A percentile compares a stretch with the other conserved stretches of the same genome.
These are phyloP conservation scores for Albifimbria verrucaria DNA, from an alignment of 2,329 filamentous ascomycete species.

Conservation along the genomic window DNA sequence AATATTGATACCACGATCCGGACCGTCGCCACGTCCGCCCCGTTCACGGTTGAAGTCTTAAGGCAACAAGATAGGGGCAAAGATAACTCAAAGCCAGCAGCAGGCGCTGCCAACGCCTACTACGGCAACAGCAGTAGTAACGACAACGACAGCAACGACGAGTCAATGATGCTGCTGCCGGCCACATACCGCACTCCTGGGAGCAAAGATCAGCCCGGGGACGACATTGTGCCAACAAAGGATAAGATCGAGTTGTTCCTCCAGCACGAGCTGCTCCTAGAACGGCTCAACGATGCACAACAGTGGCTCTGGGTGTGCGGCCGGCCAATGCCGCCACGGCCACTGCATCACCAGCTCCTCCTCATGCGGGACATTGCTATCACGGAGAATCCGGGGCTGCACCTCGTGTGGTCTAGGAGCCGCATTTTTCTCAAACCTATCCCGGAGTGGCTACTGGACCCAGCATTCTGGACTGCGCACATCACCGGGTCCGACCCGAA, in stretches of 20 bases:
- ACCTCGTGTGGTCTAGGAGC: slow-evolving; percentile 35
- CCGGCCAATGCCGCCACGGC: slow-evolving; percentile 24
- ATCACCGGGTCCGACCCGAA: slow-evolving; percentile 12
- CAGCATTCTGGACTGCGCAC: slow-evolving; percentile 30
- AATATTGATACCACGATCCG: not conserved
- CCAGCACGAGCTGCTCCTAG: not conserved
- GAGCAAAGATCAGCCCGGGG: not conserved
- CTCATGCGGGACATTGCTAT: slow-evolving; percentile 29
- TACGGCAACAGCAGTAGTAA: not conserved
- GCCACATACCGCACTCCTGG: not conserved
- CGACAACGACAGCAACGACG: not conserved
- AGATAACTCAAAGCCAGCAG: not conserved
- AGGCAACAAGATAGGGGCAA: not conserved
- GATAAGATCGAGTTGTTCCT: not conserved
- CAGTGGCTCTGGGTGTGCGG: slow-evolving; percentile 5
- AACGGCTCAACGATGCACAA: not conserved
- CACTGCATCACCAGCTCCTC: slow-evolving; percentile 34
- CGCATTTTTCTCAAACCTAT: slow-evolving; percentile 37
- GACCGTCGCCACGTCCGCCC: not conserved
- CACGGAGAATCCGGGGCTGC: slow-evolving; percentile 35
- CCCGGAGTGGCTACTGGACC: slow-evolving; percentile 35
- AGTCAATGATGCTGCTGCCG: not conserved
- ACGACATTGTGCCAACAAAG: not conserved
- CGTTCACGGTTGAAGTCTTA: not conserved
- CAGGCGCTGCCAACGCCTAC: not conserved